Percentiles rank a stretch among this genome's conserved stretches.
Evolutionary conservation across 2,329 filamentous ascomycete species (phyloP).

Genomic region (Alternaria longipes): DNA sequence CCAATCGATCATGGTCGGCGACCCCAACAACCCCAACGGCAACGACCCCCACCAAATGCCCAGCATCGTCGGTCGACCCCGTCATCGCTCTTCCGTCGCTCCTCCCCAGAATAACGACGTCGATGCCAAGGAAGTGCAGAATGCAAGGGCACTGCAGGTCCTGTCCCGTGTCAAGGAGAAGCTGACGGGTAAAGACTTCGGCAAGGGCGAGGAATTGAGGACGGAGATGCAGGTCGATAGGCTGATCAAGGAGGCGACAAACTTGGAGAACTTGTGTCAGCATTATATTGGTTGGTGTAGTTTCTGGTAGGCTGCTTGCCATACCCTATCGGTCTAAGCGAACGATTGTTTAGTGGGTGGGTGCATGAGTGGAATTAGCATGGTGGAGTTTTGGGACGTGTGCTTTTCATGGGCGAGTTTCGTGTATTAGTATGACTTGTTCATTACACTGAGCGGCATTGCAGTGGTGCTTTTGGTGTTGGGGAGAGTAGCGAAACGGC

Average conservation of each 20-base stretch:
- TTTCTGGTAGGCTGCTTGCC: conserved; percentile 74
- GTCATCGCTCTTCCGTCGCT: conserved; percentile 48
- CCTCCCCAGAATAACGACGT: conserved; percentile 51
- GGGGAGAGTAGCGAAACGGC: not conserved
- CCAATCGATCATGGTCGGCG: conserved; percentile 65
- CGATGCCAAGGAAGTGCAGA: conserved; percentile 78
- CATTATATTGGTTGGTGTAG: conserved; percentile 99
- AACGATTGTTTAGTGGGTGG: not conserved
- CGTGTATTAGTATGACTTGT: not conserved
- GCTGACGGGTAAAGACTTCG: conserved; percentile 92
- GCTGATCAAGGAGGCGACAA: conserved; percentile 92
- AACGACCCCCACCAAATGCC: conserved; percentile 33
- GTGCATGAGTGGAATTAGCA: conserved; percentile 6
- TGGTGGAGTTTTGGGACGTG: not conserved
- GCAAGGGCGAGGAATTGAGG: conserved; percentile 77
- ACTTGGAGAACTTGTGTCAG: conserved; percentile 96
- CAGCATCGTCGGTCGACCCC: conserved; percentile 42
- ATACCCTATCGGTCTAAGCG: no score
- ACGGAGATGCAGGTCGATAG: conserved; percentile 92
- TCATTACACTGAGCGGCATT: conserved; percentile 5
- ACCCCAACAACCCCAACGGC: conserved; percentile 25
- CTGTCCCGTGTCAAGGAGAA: conserved; percentile 94
- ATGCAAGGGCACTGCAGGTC: conserved; percentile 90
- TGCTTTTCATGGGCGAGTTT: conserved; percentile 7
- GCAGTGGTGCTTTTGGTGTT: conserved; percentile 5